Base-by-base conservation (phyloP, 2,329 filamentous ascomycete species). In the Xylaria sp. region DNA sequence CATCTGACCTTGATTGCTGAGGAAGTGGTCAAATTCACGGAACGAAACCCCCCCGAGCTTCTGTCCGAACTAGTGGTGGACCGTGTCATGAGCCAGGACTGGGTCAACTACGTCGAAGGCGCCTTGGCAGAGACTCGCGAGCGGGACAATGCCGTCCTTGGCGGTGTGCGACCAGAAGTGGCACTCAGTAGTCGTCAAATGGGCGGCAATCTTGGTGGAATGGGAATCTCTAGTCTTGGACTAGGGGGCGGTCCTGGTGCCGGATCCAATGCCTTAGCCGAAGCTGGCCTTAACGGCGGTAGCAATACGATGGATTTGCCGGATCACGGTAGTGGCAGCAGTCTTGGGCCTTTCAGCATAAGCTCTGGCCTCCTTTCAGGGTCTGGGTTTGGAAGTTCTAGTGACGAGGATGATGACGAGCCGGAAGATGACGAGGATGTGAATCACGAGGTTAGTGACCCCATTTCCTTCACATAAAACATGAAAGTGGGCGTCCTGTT, bases 21-120 rank as follows among this genome's bases (percentile, higher is more conserved):
- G 75, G 94, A 99, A 75, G 94, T 99, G 16, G 92, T 97, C 71
- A 99, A 97, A 75, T 97, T 99, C 71, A 96, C 92, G 42, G 94
- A 97, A 75, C 86, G 94, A 57, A 91, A 97, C 73, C 89, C 93
- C 2, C 89, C 92, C 0, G 92, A 97, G 75, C 79, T 93, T 18
- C 80, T 97, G 8, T 94, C 92, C 0, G 88, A 91, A 62, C 81
- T 83, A 10, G 91, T 99, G 2, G 80, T 96, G 65, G 90, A 96
- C 67, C 91, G 89, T 68, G 91, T 97, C 53, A 90, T 94, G 80
- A 89, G 91, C 70, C 86, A 88, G 56, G 88, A 92, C 61, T 99
- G 94, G 94, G 89, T 94, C 68, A 88, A 90, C 68, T 99, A 97
- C 69, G 92, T 97, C 46, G 93, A 97, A 72, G 90, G 93, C 59